Percentiles rank a stretch among this genome's conserved stretches.
These are phyloP conservation scores for Gloeostereum incarnatum DNA, from an alignment of 768 basidiomycete species.

Conservation along the genomic window DNA sequence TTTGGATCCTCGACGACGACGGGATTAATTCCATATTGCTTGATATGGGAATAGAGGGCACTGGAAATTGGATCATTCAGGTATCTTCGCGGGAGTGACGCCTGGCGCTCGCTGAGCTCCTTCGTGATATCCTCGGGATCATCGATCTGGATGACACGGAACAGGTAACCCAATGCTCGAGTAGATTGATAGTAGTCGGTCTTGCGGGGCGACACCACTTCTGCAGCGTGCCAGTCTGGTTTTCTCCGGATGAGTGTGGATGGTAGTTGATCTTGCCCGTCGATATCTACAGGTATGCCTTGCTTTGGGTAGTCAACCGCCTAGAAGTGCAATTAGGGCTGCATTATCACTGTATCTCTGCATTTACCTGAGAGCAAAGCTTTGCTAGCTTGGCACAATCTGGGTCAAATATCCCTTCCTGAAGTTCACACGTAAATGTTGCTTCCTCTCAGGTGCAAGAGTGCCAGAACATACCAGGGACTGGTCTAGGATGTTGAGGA, in stretches of 20 bases:
- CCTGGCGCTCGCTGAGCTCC: neutral
- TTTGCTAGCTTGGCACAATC: constrained; percentile 50
- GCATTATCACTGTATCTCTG: neutral
- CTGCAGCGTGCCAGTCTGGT: constrained; percentile 72
- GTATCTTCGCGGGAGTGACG: constrained; percentile 7
- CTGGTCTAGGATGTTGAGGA: constrained; percentile 40
- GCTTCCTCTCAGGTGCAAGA: neutral
- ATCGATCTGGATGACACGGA: constrained; percentile 46
- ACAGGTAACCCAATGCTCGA: constrained; percentile 65
- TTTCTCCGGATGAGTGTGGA: constrained; percentile 51
- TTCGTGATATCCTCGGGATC: constrained; percentile 20
- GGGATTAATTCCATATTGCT: constrained; percentile 5
- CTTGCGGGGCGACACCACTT: constrained; percentile 39
- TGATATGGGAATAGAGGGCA: constrained; percentile 20
- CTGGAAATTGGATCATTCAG: constrained; percentile 30
- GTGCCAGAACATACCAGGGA: constrained; percentile 37
- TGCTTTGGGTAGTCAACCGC: constrained; percentile 81
- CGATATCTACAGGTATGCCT: constrained; percentile 54
- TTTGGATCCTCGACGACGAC: constrained; percentile 15
- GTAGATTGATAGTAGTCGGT: constrained; percentile 66
- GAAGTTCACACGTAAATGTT: neutral
- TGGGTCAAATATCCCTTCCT: constrained; percentile 55
- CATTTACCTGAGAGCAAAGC: constrained; percentile 42
- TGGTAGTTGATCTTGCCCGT: constrained; percentile 35
- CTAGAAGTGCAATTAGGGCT: constrained; percentile 17